Base-by-base conservation (phyloP, 129 eudicot genomes). In the Gnaphalium uliginosum region DNA sequence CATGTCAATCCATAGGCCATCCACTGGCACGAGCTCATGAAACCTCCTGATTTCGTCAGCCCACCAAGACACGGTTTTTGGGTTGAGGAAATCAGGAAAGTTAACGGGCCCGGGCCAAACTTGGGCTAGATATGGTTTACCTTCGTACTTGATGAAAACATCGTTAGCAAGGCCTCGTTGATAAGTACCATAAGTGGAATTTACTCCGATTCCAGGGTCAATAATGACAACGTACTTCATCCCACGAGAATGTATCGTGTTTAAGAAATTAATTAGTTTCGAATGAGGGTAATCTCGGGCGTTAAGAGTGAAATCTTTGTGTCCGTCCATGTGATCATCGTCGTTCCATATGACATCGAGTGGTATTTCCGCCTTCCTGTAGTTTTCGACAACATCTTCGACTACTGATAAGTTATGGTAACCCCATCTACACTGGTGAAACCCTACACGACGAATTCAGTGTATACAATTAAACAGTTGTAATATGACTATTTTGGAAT, bases 41-140 rank as follows among this genome's bases (percentile, higher is more conserved):
- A 94, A 94, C 64, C 96, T 80, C 4, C 85, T 83, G 75, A 94
- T 78, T 76, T 94, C 99, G 69, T 94, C 97, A 41, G 54, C 86
- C 99, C 99, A 94, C 97, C 97, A 94, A 6, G 84, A 77, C 10
- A 87, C 96, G 0, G 99, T 86, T 69, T 85, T 87, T 0, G 97
- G 99, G 83, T 94, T 90, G 30, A 94, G 96, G 82, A 72, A 94
- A 66, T 94, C 99, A 0, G 99, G 99, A 66, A 94, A 94, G 75
- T 94, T 82, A 61, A 94, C 97, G 2, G 99, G 93, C 48, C 97
- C 99, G 0, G 99, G 99, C 99, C 99, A 94, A 8, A 94, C 99
- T 76, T 90, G 97, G 59, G 93, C 99, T n/a, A 90, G 71, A 76
- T 76, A 94, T 4, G 99, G 99, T 18, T 91, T 79, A 22, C 94